Evolutionary conservation across 257 asterid genomes (phyloP).

Genomic region (Solanum ossicruentum): DNA sequence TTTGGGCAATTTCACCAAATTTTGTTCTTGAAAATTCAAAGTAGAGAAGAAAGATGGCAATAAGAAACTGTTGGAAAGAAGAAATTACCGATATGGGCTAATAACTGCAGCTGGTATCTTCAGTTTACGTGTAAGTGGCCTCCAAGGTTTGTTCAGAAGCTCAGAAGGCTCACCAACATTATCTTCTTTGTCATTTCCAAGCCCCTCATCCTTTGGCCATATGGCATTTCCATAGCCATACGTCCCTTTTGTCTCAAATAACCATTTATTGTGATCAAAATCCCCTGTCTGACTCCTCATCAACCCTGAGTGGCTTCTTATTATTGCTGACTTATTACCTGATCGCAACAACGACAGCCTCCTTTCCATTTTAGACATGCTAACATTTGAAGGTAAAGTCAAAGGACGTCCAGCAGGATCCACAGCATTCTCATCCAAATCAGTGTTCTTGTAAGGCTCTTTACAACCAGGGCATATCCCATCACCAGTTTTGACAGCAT

Average conservation of each 20-base stretch:
- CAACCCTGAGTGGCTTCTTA: constrained; percentile 56
- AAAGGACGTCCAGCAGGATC: constrained; percentile 36
- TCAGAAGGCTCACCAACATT: constrained; percentile 42
- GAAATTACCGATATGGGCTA: constrained; percentile 68
- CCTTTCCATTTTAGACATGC: constrained; percentile 75
- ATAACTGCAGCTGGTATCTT: constrained; percentile 67
- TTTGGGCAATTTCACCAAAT: neutral
- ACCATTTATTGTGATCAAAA: constrained; percentile 74
- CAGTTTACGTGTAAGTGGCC: constrained; percentile 80
- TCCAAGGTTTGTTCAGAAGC: constrained; percentile 71
- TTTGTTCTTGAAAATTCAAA: neutral
- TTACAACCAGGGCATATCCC: constrained; percentile 91
- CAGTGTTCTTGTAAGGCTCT: constrained; percentile 62
- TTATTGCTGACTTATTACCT: constrained; percentile 34
- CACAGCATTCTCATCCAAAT: constrained; percentile 25
- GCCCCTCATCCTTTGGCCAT: constrained; percentile 73
- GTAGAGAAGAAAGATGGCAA: neutral
- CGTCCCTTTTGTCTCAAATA: constrained; percentile 82
- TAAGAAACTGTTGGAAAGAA: neutral
- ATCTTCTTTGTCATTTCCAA: constrained; percentile 30
- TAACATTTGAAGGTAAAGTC: constrained; percentile 48
- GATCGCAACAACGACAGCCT: constrained; percentile 78
- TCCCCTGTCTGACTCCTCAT: constrained; percentile 79
- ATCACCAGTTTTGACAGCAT: constrained; percentile 66
- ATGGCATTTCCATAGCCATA: constrained; percentile 91